Base-by-base conservation (phyloP, 2,329 filamentous ascomycete genomes). In the Exophiala phaeomuriformis region DNA sequence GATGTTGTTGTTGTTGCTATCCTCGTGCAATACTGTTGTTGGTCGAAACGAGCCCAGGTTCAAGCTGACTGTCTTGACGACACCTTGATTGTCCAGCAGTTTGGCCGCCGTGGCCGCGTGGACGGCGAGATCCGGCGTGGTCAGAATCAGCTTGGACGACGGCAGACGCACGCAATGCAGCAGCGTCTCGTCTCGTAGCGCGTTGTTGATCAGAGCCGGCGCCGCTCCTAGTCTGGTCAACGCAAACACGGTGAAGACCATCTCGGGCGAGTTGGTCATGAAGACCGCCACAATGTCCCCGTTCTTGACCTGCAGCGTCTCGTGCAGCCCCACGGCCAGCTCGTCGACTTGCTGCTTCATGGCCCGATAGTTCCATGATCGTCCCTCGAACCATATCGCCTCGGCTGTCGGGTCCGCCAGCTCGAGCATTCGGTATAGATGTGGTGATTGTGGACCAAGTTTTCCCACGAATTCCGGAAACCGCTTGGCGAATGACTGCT, bases 251-350 rank as follows among this genome's bases (percentile, higher is more conserved):
- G 65, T 64, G 12, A 75, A 65, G 1, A 75, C 67, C 72, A 77
- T 75, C 57, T 77, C 75, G 0, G 73, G 74, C 0, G 73, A 76
- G 56, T 77, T 77, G 8, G 68, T 72, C 45, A 69, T 74, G 63
- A 75, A 77, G 1, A 77, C 68, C 3, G 68, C 73, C 10, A 77
- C 69, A 42, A 69, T 69, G 53, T 76, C 72, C 1, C 70, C 69
- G 0, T 66, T 49, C 30, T 63, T 61, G 9, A 76, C 61, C 6
- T 66, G 70, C 47, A 68, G 65, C 3, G 59, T 60, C 19, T 52
- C 8, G 47, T 70, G 66, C 29, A 77, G 62, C 29, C 72, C 63
- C 9, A 68, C 67, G n/a, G 73, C 73, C 51, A 76, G 64, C 45
- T 69, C 68, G 55, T 74, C 69, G 46, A 71, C 71, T 58, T 73